These are phyloP conservation scores for Globisporangium polare DNA, from an alignment of 352 stramenopile genomes.

Conservation along the genomic window DNA sequence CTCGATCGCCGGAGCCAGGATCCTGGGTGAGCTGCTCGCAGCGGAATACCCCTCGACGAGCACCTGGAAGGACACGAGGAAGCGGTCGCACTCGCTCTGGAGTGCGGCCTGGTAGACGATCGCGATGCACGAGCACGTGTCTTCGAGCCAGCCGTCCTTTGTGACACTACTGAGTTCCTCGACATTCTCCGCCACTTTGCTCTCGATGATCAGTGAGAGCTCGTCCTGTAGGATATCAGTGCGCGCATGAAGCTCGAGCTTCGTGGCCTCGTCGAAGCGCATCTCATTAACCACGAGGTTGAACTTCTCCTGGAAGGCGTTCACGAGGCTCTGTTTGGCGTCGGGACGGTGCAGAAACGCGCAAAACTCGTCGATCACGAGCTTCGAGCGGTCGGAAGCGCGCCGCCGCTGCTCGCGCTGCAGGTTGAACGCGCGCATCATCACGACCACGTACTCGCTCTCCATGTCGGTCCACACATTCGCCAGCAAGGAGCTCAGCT, in stretches of 20 bases:
- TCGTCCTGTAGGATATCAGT: constrained; percentile 70
- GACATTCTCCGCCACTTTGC: constrained; percentile 35
- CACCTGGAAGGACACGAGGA: constrained; percentile 52
- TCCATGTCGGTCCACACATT: constrained; percentile 61
- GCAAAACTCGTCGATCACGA: constrained; percentile 45
- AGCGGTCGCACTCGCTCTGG: constrained; percentile 72
- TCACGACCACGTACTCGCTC: constrained; percentile 38
- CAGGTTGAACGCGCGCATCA: constrained; percentile 40
- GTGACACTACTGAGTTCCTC: constrained; percentile 43
- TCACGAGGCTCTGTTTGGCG: constrained; percentile 58
- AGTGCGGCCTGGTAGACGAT: constrained; percentile 49
- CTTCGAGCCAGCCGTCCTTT: constrained; percentile 57
- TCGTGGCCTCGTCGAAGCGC: constrained; percentile 78
- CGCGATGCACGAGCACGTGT: constrained; percentile 36
- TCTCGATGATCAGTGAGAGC: constrained; percentile 40
- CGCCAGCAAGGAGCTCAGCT: constrained; percentile 27
- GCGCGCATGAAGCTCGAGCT: constrained; percentile 73
- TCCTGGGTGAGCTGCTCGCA: constrained; percentile 35
- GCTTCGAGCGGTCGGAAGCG: constrained; percentile 23
- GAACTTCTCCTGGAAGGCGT: constrained; percentile 66
- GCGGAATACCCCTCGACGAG: constrained; percentile 47
- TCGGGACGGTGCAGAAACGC: constrained; percentile 59
- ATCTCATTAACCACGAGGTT: constrained; percentile 83
- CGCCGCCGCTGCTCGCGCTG: constrained; percentile 32
- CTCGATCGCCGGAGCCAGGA: constrained; percentile 29